Percentiles rank a stretch among this genome's conserved stretches.
phyloP scores from a whole-genome alignment of 306 rosid species.

The Senna siamea region DNA sequence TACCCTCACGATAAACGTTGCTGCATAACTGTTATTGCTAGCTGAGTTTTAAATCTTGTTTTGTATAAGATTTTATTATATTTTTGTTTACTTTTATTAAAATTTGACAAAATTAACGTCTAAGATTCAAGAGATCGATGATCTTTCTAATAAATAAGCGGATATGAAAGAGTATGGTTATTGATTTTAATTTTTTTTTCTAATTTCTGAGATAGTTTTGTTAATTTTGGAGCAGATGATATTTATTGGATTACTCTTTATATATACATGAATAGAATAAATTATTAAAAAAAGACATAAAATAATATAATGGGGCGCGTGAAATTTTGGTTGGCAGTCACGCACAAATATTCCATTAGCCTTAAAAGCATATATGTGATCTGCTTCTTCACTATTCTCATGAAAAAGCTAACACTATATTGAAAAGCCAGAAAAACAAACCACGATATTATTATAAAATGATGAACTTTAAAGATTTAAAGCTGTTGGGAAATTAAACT shows the following conservation, averaged over 20 bases:
- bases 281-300: not conserved
- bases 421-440: slow-evolving; percentile 40
- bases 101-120: no score
- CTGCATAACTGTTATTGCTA: no score
- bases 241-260: no score
- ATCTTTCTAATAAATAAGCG: not conserved
- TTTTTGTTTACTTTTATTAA: not conserved
- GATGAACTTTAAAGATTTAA: slow-evolving; percentile 47
- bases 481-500: slow-evolving; percentile 49
- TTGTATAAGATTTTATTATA: not conserved
- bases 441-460: slow-evolving; percentile 41
- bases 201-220: no score
- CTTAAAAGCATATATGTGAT: slow-evolving; percentile 65
- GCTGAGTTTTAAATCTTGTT: not conserved
- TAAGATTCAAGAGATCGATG: no score
- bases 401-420: slow-evolving; percentile 47
- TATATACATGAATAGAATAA: no score
- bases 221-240: no score
- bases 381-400: slow-evolving; percentile 34
- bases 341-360: slow-evolving; percentile 49
- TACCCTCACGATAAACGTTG: not conserved
- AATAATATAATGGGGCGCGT: slow-evolving; percentile 46
- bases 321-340: slow-evolving; percentile 31
- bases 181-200: no score
- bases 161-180: no score